Percentiles rank a stretch among this genome's conserved stretches.
Evolutionary conservation across 2,329 filamentous ascomycete genomes (phyloP).

Genomic region (Diaporthe sp.): DNA sequence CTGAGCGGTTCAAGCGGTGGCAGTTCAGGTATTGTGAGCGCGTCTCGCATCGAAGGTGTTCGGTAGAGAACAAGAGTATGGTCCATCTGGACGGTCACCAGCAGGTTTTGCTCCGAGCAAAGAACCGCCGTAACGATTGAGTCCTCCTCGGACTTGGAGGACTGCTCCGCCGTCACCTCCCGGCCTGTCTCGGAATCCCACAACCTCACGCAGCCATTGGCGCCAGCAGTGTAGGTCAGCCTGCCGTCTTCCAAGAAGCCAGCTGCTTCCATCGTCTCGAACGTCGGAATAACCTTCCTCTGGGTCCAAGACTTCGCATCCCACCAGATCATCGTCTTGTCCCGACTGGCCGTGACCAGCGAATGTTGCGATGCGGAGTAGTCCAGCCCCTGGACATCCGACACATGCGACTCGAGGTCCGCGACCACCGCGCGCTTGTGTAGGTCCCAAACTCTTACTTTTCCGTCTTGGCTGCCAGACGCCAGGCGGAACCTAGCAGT

Average conservation of each 20-base stretch:
- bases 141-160: conserved; percentile 70
- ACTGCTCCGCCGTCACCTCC: conserved; percentile 84
- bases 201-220: conserved; percentile 84
- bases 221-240: conserved; percentile 86
- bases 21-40: conserved; percentile 52
- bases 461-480: conserved; percentile 94
- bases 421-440: conserved; percentile 84
- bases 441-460: conserved; percentile 91
- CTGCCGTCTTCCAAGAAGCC: conserved; percentile 82
- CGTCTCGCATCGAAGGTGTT: conserved; percentile 56
- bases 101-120: conserved; percentile 73
- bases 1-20: conserved; percentile 69
- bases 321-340: conserved; percentile 96
- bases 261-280: conserved; percentile 87
- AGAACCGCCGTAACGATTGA: conserved; percentile 81
- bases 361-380: conserved; percentile 82
- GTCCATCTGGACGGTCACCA: conserved; percentile 89
- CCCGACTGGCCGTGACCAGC: conserved; percentile 87
- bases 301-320: conserved; percentile 88
- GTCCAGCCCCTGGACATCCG: conserved; percentile 89
- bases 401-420: conserved; percentile 91
- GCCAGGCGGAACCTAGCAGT: conserved; percentile 81
- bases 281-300: conserved; percentile 82
- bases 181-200: conserved; percentile 85
- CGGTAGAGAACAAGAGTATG: conserved; percentile 86